Conservation (phyloP, 306 rosid species). For the Trifolium subterraneum region DNA sequence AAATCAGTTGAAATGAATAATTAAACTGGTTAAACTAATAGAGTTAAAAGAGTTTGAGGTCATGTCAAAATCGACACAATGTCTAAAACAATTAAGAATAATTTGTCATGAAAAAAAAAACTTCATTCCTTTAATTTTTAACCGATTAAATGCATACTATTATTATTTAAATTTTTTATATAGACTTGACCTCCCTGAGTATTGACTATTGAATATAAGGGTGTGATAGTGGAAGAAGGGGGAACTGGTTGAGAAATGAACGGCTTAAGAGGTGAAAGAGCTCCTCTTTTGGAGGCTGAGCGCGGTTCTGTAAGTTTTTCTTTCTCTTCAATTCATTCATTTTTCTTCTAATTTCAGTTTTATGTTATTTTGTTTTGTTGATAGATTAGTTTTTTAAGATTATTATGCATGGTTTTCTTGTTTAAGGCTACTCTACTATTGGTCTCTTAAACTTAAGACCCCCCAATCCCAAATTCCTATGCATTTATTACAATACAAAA, state of each 20-base stretch:
- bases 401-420: constrained; percentile 12
- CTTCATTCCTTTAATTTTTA: too few relatives aligned
- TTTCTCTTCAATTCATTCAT: background rate
- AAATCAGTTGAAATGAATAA: too few relatives aligned
- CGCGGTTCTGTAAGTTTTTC: constrained; percentile 40
- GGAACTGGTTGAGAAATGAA: constrained; percentile 29
- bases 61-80: too few relatives aligned
- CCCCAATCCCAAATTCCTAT: background rate
- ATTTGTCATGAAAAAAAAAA: too few relatives aligned
- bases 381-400: too few relatives aligned
- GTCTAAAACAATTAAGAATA: too few relatives aligned
- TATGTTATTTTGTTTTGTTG: background rate
- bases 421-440: background rate
- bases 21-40: too few relatives aligned
- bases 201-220: background rate
- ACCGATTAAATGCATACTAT: too few relatives aligned
- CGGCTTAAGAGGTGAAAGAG: constrained; percentile 42
- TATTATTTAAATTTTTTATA: too few relatives aligned
- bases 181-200: constrained; percentile 1
- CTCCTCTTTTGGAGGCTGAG: constrained; percentile 51
- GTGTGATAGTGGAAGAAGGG: background rate
- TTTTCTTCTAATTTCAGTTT: background rate
- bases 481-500: background rate
- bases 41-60: too few relatives aligned
- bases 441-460: background rate